A percentile compares a stretch with the other conserved stretches of the same genome.
Evolutionary conservation across 192 early-diverging fungal genomes (phyloP).

Genomic region (Coemansia sp.): DNA sequence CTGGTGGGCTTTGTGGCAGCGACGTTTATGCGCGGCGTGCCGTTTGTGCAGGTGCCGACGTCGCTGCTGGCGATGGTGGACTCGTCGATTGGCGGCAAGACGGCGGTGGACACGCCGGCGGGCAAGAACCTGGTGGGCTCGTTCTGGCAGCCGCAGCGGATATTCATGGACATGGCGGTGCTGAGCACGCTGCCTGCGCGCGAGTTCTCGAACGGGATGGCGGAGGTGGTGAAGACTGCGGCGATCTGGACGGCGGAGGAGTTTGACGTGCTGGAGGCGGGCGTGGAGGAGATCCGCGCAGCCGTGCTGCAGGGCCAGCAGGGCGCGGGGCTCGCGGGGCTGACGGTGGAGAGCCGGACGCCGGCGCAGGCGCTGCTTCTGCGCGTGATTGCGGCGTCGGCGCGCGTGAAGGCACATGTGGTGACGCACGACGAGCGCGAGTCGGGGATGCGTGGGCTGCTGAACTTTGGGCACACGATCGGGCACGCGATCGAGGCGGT

Average conservation of each 20-base stretch:
- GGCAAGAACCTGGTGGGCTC: conserved; percentile 96
- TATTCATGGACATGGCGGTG: conserved; percentile 88
- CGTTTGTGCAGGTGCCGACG: conserved; percentile 94
- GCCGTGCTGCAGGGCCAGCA: conserved; percentile 60
- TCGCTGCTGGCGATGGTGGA: conserved; percentile 97
- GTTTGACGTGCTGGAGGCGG: conserved; percentile 87
- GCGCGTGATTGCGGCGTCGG: conserved; percentile 84
- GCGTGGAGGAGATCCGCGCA: conserved; percentile 74
- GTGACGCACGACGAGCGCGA: conserved; percentile 96
- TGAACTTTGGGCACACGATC: conserved; percentile 97
- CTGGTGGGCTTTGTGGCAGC: conserved; percentile 95
- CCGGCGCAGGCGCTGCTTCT: conserved; percentile 65
- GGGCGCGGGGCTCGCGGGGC: conserved; percentile 4
- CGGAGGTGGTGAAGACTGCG: conserved; percentile 97
- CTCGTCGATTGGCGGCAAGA: conserved; percentile 96
- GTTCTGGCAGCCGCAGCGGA: conserved; percentile 94
- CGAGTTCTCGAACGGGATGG: conserved; percentile 96
- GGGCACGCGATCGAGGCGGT: conserved; percentile 97
- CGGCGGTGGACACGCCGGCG: conserved; percentile 91
- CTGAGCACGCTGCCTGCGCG: conserved; percentile 83
- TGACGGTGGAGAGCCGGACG: conserved; percentile 58
- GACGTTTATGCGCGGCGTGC: conserved; percentile 96
- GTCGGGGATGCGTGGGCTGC: conserved; percentile 86
- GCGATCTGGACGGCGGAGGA: conserved; percentile 88
- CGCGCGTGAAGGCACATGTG: conserved; percentile 88